Conservation (phyloP, 2,329 filamentous ascomycete species). For the Conoideocrella luteorostrata region DNA sequence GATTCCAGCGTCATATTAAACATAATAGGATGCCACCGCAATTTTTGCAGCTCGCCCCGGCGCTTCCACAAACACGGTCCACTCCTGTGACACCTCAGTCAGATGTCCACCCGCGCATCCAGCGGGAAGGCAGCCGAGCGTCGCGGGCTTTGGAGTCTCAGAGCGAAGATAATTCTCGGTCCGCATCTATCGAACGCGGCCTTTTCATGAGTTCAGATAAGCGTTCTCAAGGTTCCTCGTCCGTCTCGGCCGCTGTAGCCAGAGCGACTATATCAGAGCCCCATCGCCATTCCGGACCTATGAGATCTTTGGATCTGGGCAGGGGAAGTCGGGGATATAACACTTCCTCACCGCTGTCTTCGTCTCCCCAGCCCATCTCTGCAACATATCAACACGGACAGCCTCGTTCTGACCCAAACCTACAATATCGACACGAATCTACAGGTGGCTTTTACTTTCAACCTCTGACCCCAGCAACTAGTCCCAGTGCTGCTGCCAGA, state of each 20-base stretch:
- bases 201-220: slow-evolving; percentile 55
- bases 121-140: slow-evolving; percentile 38
- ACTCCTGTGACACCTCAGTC: slow-evolving; percentile 30
- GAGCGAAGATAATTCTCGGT: slow-evolving; percentile 44
- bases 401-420: slow-evolving; percentile 38
- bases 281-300: slow-evolving; percentile 36
- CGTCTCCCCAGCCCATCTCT: slow-evolving; percentile 24
- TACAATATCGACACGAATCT: slow-evolving; percentile 22
- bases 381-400: slow-evolving; percentile 36
- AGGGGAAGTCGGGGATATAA: slow-evolving; percentile 21
- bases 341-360: slow-evolving; percentile 32
- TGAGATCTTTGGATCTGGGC: slow-evolving; percentile 37
- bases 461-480: not conserved
- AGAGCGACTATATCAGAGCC: slow-evolving; percentile 51
- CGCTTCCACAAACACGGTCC: slow-evolving; percentile 20
- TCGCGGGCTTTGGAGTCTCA: slow-evolving; percentile 31
- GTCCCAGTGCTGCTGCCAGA: too few relatives aligned
- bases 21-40: slow-evolving; percentile 37
- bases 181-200: slow-evolving; percentile 58
- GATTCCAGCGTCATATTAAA: slow-evolving; percentile 36
- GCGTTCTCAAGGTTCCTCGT: slow-evolving; percentile 58
- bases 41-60: slow-evolving; percentile 33
- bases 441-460: slow-evolving; percentile 1
- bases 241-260: slow-evolving; percentile 42
- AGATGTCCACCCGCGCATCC: slow-evolving; percentile 28